Evolutionary conservation across 352 stramenopile genomes (phyloP).

Genomic region (Blastocystis sp.): DNA sequence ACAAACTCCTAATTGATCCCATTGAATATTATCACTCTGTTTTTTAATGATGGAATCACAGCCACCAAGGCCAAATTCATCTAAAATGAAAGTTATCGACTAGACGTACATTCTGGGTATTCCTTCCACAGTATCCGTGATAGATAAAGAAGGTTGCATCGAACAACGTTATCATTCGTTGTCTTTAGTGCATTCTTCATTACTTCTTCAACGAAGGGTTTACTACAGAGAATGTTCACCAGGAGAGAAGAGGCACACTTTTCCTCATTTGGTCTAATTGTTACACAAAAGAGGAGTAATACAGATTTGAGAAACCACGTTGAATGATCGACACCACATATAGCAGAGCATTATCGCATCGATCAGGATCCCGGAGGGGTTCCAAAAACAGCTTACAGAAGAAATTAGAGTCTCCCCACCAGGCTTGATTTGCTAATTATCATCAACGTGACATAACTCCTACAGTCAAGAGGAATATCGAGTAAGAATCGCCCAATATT

Average conservation of each 20-base stretch:
- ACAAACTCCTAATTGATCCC: not conserved
- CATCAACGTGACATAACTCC: too few relatives aligned
- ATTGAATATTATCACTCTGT: not conserved
- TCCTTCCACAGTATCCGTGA: not conserved
- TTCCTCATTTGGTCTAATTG: too few relatives aligned
- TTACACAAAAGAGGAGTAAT: too few relatives aligned
- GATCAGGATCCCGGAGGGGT: not conserved
- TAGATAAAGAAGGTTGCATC: too few relatives aligned
- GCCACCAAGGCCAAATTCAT: not conserved
- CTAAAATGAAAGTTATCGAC: too few relatives aligned
- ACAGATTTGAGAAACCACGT: not conserved
- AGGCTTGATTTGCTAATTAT: too few relatives aligned
- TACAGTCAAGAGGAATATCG: not conserved
- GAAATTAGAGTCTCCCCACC: not conserved
- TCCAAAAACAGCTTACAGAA: not conserved
- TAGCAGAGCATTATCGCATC: not conserved
- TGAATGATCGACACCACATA: not conserved
- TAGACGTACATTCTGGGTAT: too few relatives aligned
- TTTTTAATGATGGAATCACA: not conserved
- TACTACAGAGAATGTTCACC: too few relatives aligned
- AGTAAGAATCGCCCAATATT: not conserved
- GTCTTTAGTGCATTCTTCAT: too few relatives aligned
- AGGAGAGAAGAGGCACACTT: too few relatives aligned
- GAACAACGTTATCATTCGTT: too few relatives aligned
- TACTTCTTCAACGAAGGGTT: too few relatives aligned